phyloP scores from a whole-genome alignment of 768 basidiomycete genomes.

The Kwoniella dendrophila region DNA sequence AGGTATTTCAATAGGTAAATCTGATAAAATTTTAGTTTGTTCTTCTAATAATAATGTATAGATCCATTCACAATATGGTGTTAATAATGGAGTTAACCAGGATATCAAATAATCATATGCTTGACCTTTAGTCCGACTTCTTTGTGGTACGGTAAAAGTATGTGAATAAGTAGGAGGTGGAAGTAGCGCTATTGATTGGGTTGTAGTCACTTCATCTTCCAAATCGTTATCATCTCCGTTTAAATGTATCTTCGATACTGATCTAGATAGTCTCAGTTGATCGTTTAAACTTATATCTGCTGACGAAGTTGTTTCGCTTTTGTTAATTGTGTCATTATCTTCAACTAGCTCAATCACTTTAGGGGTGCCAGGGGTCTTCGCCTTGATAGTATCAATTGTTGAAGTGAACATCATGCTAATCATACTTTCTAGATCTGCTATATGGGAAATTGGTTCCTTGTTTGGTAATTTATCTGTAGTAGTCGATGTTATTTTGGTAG shows the following conservation, averaged over 20 bases:
- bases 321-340: no score
- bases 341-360: neutral
- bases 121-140: constrained; percentile 23
- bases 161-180: no score
- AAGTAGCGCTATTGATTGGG: no score
- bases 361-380: neutral
- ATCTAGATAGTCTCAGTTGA: no score
- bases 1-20: neutral
- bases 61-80: constrained; percentile 31
- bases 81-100: constrained; percentile 37
- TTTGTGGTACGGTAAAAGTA: no score
- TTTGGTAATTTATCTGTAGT: neutral
- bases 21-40: constrained; percentile 12
- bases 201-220: no score
- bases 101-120: constrained; percentile 33
- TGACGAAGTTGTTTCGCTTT: no score
- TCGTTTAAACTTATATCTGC: no score
- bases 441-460: constrained; percentile 7
- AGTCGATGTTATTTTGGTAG: neutral
- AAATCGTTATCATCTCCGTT: no score
- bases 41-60: constrained; percentile 19
- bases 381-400: neutral
- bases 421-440: constrained; percentile 13
- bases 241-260: no score
- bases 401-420: constrained; percentile 5